Conservation (phyloP, 176 grass and related monocot species). For the Puya raimondii region DNA sequence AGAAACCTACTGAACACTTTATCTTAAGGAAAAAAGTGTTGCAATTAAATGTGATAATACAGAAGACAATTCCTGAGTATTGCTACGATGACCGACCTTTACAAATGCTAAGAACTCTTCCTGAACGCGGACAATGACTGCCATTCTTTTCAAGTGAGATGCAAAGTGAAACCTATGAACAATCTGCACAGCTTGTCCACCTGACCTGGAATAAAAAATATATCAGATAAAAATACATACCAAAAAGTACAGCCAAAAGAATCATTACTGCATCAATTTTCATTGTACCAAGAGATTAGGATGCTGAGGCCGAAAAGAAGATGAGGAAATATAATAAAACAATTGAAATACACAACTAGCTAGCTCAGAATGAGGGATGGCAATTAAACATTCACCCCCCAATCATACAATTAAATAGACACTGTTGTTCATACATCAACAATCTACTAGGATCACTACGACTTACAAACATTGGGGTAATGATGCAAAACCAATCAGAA, state of each 20-base stretch:
- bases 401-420: constrained; percentile 13
- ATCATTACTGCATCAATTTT: background rate
- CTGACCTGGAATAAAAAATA: constrained; percentile 49
- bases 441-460: no score
- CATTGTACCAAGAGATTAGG: no score
- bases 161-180: constrained; percentile 96
- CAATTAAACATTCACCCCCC: no score
- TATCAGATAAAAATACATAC: background rate
- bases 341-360: no score
- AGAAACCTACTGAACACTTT: no score
- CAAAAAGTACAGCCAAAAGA: background rate
- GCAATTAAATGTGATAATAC: background rate
- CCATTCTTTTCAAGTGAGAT: constrained; percentile 99
- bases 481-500: no score
- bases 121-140: constrained; percentile 78
- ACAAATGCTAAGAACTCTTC: constrained; percentile 87
- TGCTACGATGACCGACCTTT: constrained; percentile 45
- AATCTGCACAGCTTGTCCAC: constrained; percentile 82
- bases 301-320: no score
- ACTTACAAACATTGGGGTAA: no score
- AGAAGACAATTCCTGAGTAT: background rate
- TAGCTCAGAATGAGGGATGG: no score
- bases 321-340: no score
- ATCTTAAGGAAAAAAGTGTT: background rate
- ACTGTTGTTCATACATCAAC: background rate